phyloP scores from a whole-genome alignment of 495 filamentous ascomycete species.

The Melanomma pulvis-pyrius region DNA sequence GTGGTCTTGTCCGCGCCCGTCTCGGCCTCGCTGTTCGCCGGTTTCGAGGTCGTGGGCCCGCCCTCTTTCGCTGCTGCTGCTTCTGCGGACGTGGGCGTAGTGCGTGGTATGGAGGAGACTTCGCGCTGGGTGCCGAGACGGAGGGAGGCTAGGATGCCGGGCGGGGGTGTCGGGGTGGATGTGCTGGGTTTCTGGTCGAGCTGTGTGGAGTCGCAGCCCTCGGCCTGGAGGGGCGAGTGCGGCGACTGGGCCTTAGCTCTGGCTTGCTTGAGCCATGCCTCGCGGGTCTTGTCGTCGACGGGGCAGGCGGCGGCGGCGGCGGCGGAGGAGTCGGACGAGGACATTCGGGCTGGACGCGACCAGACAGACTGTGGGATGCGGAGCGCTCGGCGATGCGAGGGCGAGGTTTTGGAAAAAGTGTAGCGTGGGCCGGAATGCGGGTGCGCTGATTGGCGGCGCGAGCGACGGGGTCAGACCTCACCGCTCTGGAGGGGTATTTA shows the following conservation, averaged over 20 bases:
- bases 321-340: constrained; percentile 40
- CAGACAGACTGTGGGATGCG: neutral
- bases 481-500: constrained; percentile 28
- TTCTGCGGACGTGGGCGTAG: constrained; percentile 42
- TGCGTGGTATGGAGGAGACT: constrained; percentile 80
- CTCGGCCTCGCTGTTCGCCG: constrained; percentile 65
- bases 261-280: constrained; percentile 73
- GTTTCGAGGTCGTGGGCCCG: constrained; percentile 25
- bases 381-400: constrained; percentile 14
- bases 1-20: constrained; percentile 63
- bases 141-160: constrained; percentile 17
- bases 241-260: constrained; percentile 31
- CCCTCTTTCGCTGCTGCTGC: constrained; percentile 22
- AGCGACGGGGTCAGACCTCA: neutral
- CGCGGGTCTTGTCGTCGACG: constrained; percentile 83
- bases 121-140: constrained; percentile 64
- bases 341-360: constrained; percentile 1
- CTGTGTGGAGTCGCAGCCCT: constrained; percentile 42
- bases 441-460: constrained; percentile 10
- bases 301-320: constrained; percentile 65
- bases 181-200: constrained; percentile 34
- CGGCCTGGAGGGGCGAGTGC: constrained; percentile 25
- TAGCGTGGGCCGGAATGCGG: constrained; percentile 3
- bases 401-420: constrained; percentile 15
- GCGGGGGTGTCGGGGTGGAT: constrained; percentile 42